Conservation (phyloP, 768 basidiomycete species). For the Russula emetica region DNA sequence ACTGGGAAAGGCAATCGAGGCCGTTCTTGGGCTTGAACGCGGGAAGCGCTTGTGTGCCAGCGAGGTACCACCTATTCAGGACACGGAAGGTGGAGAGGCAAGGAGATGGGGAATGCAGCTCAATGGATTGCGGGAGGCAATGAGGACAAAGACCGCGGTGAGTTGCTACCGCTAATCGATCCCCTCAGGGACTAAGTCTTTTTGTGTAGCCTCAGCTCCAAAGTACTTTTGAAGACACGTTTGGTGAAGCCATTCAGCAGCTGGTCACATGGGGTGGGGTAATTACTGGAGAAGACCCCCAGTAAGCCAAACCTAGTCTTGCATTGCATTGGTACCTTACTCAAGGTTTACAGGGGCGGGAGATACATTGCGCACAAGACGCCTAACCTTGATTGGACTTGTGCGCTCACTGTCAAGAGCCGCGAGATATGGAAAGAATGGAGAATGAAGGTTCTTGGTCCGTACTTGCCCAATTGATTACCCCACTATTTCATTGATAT, state of each 20-base stretch:
- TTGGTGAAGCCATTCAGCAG: conserved; percentile 75
- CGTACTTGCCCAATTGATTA: conserved; percentile 27
- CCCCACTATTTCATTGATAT: not conserved
- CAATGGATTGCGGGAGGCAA: conserved; percentile 49
- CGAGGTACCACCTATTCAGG: conserved; percentile 38
- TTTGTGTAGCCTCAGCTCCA: conserved; percentile 49
- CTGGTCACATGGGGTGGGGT: conserved; percentile 71
- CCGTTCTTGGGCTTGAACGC: conserved; percentile 55
- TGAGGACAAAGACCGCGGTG: conserved; percentile 57
- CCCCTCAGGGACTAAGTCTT: not conserved
- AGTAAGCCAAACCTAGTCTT: conserved; percentile 44
- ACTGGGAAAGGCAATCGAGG: conserved; percentile 69
- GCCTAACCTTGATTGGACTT: conserved; percentile 61
- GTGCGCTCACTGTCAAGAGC: conserved; percentile 59
- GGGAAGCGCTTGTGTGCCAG: conserved; percentile 63
- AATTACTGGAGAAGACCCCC: conserved; percentile 56
- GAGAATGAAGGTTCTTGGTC: conserved; percentile 61
- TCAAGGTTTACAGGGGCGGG: conserved; percentile 46
- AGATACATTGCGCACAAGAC: conserved; percentile 74
- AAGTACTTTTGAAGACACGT: conserved; percentile 62
- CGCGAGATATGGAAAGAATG: conserved; percentile 67
- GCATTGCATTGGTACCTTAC: conserved; percentile 12
- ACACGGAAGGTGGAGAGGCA: conserved; percentile 64
- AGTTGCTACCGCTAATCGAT: conserved; percentile 24
- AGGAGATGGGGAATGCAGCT: conserved; percentile 69